phyloP scores from a whole-genome alignment of 805 yeast species.

The Metschnikowia chrysomelidarum region DNA sequence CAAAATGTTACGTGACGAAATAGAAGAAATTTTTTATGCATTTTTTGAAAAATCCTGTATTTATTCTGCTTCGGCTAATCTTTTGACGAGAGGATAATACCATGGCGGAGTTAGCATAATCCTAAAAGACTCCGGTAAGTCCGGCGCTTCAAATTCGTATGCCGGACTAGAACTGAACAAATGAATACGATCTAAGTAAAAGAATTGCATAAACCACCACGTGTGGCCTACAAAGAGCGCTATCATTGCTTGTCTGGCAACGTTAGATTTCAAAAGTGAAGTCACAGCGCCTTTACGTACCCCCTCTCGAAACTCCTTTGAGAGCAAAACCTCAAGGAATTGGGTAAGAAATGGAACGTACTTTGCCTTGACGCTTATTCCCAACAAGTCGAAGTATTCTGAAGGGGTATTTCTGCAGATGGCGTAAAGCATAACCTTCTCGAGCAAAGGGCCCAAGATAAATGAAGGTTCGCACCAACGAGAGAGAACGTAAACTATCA shows the following conservation, averaged over 20 bases:
- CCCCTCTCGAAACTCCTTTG: slow-evolving; percentile 13
- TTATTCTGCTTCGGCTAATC: slow-evolving; percentile 1
- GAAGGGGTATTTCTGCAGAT: slow-evolving; percentile 49
- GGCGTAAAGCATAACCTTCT: slow-evolving; percentile 39
- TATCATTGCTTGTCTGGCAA: slow-evolving; percentile 17
- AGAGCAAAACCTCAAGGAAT: slow-evolving; percentile 12
- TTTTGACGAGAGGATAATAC: slow-evolving; percentile 5
- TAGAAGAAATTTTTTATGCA: too few species aligned
- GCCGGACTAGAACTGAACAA: slow-evolving; percentile 2
- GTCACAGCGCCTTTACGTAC: slow-evolving; percentile 8
- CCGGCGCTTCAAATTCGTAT: slow-evolving; percentile 1
- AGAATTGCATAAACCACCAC: slow-evolving; percentile 33
- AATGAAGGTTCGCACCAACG: slow-evolving; percentile 21
- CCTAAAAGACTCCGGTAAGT: slow-evolving; percentile 6
- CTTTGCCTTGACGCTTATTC: slow-evolving; percentile 41
- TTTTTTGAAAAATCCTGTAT: too few species aligned
- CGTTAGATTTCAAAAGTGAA: slow-evolving; percentile 9
- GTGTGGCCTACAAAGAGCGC: slow-evolving; percentile 26
- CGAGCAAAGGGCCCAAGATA: slow-evolving; percentile 38
- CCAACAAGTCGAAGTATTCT: slow-evolving; percentile 37
- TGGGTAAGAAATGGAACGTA: slow-evolving; percentile 38
- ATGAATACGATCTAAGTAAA: slow-evolving; percentile 11
- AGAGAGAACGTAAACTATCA: slow-evolving; percentile 14
- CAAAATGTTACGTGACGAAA: too few species aligned
- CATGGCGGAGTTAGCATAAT: slow-evolving; percentile 12